phyloP scores from a whole-genome alignment of 257 asterid species.

The Nicotiana attenuata region DNA sequence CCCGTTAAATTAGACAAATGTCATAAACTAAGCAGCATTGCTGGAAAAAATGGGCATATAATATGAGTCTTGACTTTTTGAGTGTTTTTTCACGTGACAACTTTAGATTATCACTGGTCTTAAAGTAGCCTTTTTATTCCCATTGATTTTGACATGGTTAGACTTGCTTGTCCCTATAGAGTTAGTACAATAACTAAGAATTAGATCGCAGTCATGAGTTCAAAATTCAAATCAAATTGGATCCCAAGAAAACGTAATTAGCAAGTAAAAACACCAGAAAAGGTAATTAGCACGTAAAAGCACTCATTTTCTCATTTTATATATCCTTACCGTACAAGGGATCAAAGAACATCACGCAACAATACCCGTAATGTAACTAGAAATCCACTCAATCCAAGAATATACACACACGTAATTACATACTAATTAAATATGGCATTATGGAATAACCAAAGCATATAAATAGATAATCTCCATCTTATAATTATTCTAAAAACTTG shows the following conservation, averaged over 20 bases:
- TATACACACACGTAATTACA: neutral
- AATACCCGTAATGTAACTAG: neutral
- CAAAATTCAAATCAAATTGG: no score
- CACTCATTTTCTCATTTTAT: neutral
- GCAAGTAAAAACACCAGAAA: no score
- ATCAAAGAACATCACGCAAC: neutral
- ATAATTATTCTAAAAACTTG: constrained; percentile 25
- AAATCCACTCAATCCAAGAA: neutral
- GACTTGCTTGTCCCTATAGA: no score
- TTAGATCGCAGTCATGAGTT: no score
- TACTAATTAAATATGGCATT: neutral
- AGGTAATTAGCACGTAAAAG: neutral
- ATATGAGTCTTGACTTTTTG: no score
- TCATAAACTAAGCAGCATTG: neutral
- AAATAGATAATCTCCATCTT: neutral
- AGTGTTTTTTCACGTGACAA: neutral
- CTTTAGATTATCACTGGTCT: no score
- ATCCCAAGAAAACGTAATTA: no score
- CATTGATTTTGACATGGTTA: no score
- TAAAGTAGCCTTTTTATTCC: no score
- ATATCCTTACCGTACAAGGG: neutral
- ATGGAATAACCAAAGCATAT: neutral
- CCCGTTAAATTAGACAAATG: neutral
- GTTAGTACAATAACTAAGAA: no score
- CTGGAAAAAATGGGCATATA: neutral